Conservation (phyloP, 2,329 filamentous ascomycete genomes). For the Cladosporium sp. region DNA sequence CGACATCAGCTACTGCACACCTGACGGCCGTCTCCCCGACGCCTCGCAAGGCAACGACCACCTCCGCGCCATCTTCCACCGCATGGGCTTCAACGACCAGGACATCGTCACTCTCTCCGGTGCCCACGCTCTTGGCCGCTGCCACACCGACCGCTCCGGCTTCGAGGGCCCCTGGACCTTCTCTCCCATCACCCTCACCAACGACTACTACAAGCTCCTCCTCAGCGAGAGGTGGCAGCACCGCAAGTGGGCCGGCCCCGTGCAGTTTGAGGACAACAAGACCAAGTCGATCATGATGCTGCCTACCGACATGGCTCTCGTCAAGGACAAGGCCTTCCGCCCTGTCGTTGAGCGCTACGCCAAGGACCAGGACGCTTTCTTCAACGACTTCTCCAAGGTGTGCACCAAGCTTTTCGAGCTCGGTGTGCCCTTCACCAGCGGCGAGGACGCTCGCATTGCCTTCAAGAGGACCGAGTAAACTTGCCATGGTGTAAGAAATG, state of each 20-base stretch:
- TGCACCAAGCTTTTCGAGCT: slow-evolving; percentile 85
- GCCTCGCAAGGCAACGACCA: slow-evolving; percentile 73
- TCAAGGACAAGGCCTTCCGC: slow-evolving; percentile 85
- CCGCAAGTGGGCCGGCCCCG: slow-evolving; percentile 87
- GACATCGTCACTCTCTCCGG: slow-evolving; percentile 72
- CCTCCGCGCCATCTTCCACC: slow-evolving; percentile 85
- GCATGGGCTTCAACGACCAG: slow-evolving; percentile 97
- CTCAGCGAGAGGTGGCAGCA: slow-evolving; percentile 88
- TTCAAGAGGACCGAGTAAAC: slow-evolving; percentile 42
- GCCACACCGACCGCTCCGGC: slow-evolving; percentile 83
- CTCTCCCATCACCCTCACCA: slow-evolving; percentile 85
- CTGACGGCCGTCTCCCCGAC: slow-evolving; percentile 86
- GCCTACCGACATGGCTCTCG: slow-evolving; percentile 80
- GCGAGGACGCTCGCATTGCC: slow-evolving; percentile 40
- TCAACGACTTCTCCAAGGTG: slow-evolving; percentile 82
- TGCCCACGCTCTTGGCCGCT: slow-evolving; percentile 83
- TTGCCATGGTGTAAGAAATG: neutral
- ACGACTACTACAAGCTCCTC: slow-evolving; percentile 89
- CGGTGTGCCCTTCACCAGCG: slow-evolving; percentile 75
- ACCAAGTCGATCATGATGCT: slow-evolving; percentile 96
- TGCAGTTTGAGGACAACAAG: slow-evolving; percentile 83
- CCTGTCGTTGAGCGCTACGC: slow-evolving; percentile 80
- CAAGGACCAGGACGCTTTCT: slow-evolving; percentile 86
- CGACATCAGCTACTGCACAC: slow-evolving; percentile 80
- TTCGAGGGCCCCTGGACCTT: slow-evolving; percentile 90